Percentiles rank a stretch among this genome's conserved stretches.
Conservation (phyloP, 164 flowering plant species). For the Liriodendron chinense region DNA sequence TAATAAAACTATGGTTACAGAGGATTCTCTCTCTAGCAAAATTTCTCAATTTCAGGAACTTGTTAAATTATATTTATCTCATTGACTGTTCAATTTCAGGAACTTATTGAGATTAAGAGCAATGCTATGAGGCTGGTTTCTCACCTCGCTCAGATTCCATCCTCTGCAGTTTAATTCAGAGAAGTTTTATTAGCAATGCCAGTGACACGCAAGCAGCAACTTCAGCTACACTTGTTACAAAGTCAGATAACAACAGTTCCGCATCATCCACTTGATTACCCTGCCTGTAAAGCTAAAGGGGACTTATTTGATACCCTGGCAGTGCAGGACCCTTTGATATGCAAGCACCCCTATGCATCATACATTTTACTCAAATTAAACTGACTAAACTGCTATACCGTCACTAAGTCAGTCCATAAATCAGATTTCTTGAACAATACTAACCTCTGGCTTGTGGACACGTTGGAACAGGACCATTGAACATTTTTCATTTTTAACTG, state of each 20-base stretch:
- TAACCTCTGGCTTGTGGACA: background rate
- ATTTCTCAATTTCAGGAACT: too few species aligned
- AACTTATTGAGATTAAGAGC: constrained; percentile 54
- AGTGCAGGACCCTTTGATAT: background rate
- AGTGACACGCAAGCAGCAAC: constrained; percentile 54
- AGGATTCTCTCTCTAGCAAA: too few species aligned
- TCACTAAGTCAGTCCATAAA: background rate
- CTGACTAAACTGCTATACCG: background rate
- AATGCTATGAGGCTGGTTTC: constrained; percentile 67
- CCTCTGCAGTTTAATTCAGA: constrained; percentile 63
- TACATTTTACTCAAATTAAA: background rate
- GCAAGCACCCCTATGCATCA: background rate
- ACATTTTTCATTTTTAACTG: too few species aligned
- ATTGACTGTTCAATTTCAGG: constrained; percentile 39
- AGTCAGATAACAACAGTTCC: background rate
- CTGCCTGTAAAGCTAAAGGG: background rate
- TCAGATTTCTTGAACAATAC: background rate
- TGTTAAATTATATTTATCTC: background rate
- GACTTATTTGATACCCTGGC: background rate
- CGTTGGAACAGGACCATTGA: too few species aligned
- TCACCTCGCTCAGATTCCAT: constrained; percentile 83
- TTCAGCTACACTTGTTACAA: constrained; percentile 52
- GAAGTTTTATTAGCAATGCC: constrained; percentile 81
- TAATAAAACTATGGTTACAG: too few species aligned
- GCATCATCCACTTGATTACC: background rate